A percentile compares a stretch with the other conserved stretches of the same genome.
Conservation (phyloP, 1,284 basidiomycete species). For the Trichosporon ovoides region DNA sequence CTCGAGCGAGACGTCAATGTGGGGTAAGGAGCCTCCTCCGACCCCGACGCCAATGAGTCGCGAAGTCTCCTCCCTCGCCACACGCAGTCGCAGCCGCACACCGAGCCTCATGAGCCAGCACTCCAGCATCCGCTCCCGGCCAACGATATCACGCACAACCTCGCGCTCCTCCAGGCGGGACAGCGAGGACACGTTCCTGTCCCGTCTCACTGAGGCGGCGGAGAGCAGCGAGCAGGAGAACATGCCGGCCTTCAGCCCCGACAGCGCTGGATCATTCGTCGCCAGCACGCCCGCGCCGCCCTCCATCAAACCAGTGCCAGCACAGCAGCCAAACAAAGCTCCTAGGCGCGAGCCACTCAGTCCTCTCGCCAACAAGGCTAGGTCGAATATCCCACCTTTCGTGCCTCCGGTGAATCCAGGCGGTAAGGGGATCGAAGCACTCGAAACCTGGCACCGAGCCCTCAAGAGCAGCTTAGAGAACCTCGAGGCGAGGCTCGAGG, state of each 20-base stretch:
- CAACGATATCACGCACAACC: background rate
- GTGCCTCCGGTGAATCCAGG: background rate
- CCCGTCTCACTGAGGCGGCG: slow-evolving; percentile 5
- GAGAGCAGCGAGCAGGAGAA: background rate
- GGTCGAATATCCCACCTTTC: background rate
- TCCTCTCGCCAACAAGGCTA: background rate
- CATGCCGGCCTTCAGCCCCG: background rate
- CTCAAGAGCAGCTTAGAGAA: slow-evolving; percentile 8
- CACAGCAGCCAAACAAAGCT: background rate
- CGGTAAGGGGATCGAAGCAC: background rate
- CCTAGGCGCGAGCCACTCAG: background rate
- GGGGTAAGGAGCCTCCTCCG: slow-evolving; percentile 20
- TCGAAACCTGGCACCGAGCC: slow-evolving; percentile 17
- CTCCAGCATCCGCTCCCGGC: background rate
- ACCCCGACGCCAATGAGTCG: slow-evolving; percentile 22
- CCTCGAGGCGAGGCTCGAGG: background rate
- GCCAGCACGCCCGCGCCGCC: background rate
- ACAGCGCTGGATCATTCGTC: background rate
- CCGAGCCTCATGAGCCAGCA: background rate
- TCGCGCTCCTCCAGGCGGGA: background rate
- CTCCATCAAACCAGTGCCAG: background rate
- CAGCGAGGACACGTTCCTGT: slow-evolving; percentile 16
- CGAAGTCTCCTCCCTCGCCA: slow-evolving; percentile 6
- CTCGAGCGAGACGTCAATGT: slow-evolving; percentile 9
- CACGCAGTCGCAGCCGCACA: background rate